phyloP scores from a whole-genome alignment of 1,284 basidiomycete species.

The Fomitopsis pinicola region DNA sequence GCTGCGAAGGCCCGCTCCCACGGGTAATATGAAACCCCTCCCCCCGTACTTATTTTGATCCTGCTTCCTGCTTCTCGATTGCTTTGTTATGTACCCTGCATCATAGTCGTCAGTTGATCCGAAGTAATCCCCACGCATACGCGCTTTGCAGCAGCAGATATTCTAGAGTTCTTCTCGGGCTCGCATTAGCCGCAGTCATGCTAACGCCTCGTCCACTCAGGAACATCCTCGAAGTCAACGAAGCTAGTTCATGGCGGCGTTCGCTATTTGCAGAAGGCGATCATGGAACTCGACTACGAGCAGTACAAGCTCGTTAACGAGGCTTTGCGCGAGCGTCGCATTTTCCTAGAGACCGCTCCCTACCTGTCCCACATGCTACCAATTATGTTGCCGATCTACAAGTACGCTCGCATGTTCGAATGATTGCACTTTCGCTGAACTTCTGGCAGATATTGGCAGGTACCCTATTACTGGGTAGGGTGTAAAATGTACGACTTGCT shows the following conservation, averaged over 20 bases:
- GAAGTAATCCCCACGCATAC: neutral
- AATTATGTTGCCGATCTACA: slow-evolving; percentile 92
- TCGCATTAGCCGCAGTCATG: neutral
- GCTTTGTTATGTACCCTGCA: neutral
- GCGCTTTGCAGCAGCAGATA: neutral
- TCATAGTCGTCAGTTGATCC: neutral
- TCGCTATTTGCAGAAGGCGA: slow-evolving; percentile 94
- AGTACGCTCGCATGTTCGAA: slow-evolving; percentile 38
- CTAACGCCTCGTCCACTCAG: slow-evolving; percentile 31
- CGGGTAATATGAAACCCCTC: neutral
- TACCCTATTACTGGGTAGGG: slow-evolving; percentile 94
- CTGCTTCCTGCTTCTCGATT: neutral
- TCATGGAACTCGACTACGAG: slow-evolving; percentile 94
- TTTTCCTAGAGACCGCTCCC: slow-evolving; percentile 94
- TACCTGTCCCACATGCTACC: slow-evolving; percentile 92
- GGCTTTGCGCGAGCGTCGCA: slow-evolving; percentile 88
- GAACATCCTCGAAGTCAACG: slow-evolving; percentile 95
- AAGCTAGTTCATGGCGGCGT: slow-evolving; percentile 99
- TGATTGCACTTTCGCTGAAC: neutral
- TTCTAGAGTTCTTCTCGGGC: too few relatives aligned
- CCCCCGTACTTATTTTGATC: neutral
- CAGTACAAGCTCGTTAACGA: slow-evolving; percentile 96
- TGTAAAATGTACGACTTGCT: slow-evolving; percentile 97
- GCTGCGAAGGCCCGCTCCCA: neutral
- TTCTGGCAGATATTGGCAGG: slow-evolving; percentile 83